Conservation (phyloP, 176 grass and related monocot genomes). For the Carex parvula region DNA sequence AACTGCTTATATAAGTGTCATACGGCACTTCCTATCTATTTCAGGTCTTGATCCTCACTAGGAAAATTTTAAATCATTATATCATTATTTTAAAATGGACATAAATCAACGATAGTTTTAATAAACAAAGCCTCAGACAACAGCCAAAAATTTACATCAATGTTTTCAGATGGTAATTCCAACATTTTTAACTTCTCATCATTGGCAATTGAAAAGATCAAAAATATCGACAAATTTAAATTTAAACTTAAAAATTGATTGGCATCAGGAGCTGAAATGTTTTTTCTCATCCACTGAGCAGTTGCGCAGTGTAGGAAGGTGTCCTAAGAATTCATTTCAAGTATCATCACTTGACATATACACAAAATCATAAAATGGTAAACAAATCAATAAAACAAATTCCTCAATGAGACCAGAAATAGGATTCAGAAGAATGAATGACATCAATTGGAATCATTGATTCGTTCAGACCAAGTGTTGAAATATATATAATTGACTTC, state of each 20-base stretch:
- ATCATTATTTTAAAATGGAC: background rate
- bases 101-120: background rate
- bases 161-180: constrained; percentile 96
- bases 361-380: accelerated
- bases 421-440: constrained; percentile 54
- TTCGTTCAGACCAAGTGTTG: constrained; percentile 75
- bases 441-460: constrained; percentile 29
- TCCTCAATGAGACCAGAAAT: background rate
- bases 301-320: constrained; percentile 72
- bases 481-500: constrained; percentile 49
- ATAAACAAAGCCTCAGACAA: constrained; percentile 42
- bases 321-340: constrained; percentile 71
- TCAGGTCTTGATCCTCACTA: constrained; percentile 33
- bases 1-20: constrained; percentile 66
- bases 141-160: constrained; percentile 60
- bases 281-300: constrained; percentile 66
- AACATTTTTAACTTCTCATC: constrained; percentile 66
- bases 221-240: background rate
- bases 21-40: constrained; percentile 96
- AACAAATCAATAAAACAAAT: background rate
- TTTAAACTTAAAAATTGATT: background rate
- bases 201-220: constrained; percentile 22
- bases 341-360: constrained; percentile 47
- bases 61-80: background rate
- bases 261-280: constrained; percentile 63